Percentiles rank a stretch among this genome's conserved stretches.
Conservation (phyloP, 2,329 filamentous ascomycete genomes). For the Ilyonectria sp. region DNA sequence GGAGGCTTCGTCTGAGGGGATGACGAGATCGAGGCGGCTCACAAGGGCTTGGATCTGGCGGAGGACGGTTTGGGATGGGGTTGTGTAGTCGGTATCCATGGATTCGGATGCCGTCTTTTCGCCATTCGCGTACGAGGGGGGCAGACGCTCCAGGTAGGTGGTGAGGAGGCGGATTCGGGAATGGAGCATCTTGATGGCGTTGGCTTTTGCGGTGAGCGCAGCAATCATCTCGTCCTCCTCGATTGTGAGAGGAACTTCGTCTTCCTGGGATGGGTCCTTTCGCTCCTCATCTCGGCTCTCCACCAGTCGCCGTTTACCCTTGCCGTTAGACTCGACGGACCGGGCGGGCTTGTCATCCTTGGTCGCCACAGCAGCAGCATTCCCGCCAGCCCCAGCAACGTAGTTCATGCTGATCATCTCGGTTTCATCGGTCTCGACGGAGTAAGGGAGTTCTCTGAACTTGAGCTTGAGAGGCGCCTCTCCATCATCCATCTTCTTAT, state of each 20-base stretch:
- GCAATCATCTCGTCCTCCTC: constrained; percentile 75
- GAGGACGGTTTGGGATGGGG: constrained; percentile 79
- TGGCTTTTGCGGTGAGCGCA: constrained; percentile 86
- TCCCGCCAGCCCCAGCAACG: constrained; percentile 87
- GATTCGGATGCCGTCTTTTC: constrained; percentile 56
- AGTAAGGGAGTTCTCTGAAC: constrained; percentile 88
- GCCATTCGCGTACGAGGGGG: constrained; percentile 74
- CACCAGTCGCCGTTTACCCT: constrained; percentile 66
- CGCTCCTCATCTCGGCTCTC: constrained; percentile 49
- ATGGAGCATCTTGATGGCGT: constrained; percentile 94
- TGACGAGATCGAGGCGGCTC: constrained; percentile 85
- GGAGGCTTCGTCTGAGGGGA: constrained; percentile 76
- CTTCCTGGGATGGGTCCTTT: constrained; percentile 49
- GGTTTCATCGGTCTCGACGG: constrained; percentile 92
- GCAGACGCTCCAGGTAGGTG: constrained; percentile 83
- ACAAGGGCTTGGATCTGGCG: constrained; percentile 91
- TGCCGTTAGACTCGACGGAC: constrained; percentile 64
- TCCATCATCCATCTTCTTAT: constrained; percentile 81
- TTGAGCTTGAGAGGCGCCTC: constrained; percentile 72
- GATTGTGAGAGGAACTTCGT: constrained; percentile 65
- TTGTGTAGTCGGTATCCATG: constrained; percentile 57
- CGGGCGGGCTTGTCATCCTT: constrained; percentile 60
- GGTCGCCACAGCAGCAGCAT: constrained; percentile 74
- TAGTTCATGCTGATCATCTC: constrained; percentile 99
- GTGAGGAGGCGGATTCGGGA: constrained; percentile 80